Evolutionary conservation across 805 yeast species (phyloP), one percentile per base, ranked within the genome.

Genomic region (Metschnikowia amazonensis): DNA sequence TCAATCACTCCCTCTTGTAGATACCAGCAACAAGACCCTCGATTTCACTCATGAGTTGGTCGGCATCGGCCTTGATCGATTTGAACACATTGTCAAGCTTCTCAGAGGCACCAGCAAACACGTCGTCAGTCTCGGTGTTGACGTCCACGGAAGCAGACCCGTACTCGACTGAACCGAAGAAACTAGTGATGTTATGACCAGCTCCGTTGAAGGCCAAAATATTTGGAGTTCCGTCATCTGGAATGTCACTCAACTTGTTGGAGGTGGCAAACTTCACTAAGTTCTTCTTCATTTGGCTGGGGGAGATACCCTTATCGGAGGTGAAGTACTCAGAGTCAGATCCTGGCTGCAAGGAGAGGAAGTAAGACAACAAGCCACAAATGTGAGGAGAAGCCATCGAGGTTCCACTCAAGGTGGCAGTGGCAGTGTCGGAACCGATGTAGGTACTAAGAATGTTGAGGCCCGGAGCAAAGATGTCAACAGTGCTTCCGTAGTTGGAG

Each of bases 341-440:
- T 36, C 78, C 84, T 55, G 96, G 95, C 70, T 86, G 88, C 66
- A 89, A 78, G 5, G 96, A 84, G 63, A 90, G 73, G 71, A 80
- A 92, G 76, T 92, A 92, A 7, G 96, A 79, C 60, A 89, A 80
- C 65, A 92, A 76, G 57, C 99, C 99, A 49, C 89, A 84, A 56
- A 90, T 90, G 62, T 89, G 97, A 37, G 99, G 98, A 31, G 97
- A 86, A 18, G 98, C 97, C 99, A 92, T 92, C 13, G 98, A 92
- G 9, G 97, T 92, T 69, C 99, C 99, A 31, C 96, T 86, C 64
- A 86, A 74, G 32, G 87, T 80, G 36, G 94, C 89, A 55, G 92
- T 84, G 35, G 89, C 86, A 44, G 79, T 67, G 43, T 77, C 74
- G 3, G 89, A 81, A 36, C 95, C 94, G 64, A 83, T 86, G 64